phyloP scores from a whole-genome alignment of 257 asterid species.

The Przewalskia tangutica region DNA sequence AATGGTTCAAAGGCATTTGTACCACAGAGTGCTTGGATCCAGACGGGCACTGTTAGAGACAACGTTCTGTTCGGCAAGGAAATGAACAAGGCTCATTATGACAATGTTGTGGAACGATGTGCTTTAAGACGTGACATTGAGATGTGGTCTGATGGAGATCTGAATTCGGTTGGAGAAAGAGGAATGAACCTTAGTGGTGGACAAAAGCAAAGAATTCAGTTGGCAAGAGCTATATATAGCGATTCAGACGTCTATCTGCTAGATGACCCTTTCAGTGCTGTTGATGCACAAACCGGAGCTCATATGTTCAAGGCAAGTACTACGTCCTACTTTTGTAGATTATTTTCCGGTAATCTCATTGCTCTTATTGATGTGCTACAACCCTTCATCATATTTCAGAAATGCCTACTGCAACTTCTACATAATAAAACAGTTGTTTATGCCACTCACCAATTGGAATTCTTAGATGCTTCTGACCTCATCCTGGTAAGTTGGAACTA shows the following conservation, averaged over 20 bases:
- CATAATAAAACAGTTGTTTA: constrained; percentile 51
- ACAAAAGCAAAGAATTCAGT: constrained; percentile 73
- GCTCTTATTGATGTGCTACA: neutral
- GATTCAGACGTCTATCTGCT: constrained; percentile 55
- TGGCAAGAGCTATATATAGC: constrained; percentile 76
- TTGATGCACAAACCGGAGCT: constrained; percentile 81
- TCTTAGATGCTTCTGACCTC: constrained; percentile 61
- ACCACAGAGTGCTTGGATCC: constrained; percentile 91
- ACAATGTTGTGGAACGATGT: constrained; percentile 58
- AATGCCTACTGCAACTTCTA: constrained; percentile 55
- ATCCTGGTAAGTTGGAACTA: constrained; percentile 44
- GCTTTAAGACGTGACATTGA: constrained; percentile 58
- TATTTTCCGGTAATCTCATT: neutral
- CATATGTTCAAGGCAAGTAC: constrained; percentile 65
- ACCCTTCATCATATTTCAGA: constrained; percentile 33
- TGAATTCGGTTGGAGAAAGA: constrained; percentile 62
- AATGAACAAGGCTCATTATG: constrained; percentile 42
- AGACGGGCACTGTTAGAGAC: constrained; percentile 66
- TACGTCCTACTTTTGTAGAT: neutral
- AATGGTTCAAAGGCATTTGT: constrained; percentile 69
- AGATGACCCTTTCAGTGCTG: constrained; percentile 88
- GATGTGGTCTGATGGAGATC: constrained; percentile 59
- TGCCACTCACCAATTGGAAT: constrained; percentile 80
- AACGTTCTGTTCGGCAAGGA: constrained; percentile 76
- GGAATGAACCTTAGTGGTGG: constrained; percentile 75